Base-by-base conservation (phyloP, 2,329 filamentous ascomycete species). In the Huntiella abstrusa region DNA sequence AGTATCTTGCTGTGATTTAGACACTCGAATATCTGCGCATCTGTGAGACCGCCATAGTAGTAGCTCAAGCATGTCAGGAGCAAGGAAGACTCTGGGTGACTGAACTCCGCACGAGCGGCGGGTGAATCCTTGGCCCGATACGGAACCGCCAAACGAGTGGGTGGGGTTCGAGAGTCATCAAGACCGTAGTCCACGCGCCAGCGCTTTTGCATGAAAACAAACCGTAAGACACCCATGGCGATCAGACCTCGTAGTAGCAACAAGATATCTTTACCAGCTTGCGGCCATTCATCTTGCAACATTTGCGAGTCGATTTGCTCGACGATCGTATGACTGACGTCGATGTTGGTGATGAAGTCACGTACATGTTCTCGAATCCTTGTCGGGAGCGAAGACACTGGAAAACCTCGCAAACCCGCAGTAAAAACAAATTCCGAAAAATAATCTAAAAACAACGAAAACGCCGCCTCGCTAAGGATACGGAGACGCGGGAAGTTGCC, bases 101-200 rank as follows among this genome's bases (percentile, higher is more conserved):
- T 74, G 53, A 77, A 80, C 51, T 80, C 75, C 0, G 75, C 68
- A 2, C 70, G 62, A 0, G 63, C 56, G 0, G 69, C 62, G 0
- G 74, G 75, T 2, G 53, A 66, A 43, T 75, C 75, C 47, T 80
- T 80, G 0, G 73, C 73, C 6, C 63, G 62, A 51, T 68, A 81
- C 0, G 75, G 77, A 0, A 81, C 71, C 0, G 70, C 69, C 0
- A 80, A 62, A 43, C 56, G 61, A 0, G 67, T 71, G 1, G 48
- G 41, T 0, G 65, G 67, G 0, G 52, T 51, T 2, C 72, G 57
- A 0, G 50, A 54, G 0, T 53, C 50, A 53, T 75, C 67, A 0
- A 71, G 60, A 0, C 79, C 77, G 49, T 77, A 83, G 46, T 80
- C 69, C 0, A 83, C 77, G 2, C 70, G 59, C 72, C 73, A 83